Evolutionary conservation across 164 flowering plant species (phyloP), one percentile per base, ranked within the genome.

Genomic region (Magnolia officinalis): DNA sequence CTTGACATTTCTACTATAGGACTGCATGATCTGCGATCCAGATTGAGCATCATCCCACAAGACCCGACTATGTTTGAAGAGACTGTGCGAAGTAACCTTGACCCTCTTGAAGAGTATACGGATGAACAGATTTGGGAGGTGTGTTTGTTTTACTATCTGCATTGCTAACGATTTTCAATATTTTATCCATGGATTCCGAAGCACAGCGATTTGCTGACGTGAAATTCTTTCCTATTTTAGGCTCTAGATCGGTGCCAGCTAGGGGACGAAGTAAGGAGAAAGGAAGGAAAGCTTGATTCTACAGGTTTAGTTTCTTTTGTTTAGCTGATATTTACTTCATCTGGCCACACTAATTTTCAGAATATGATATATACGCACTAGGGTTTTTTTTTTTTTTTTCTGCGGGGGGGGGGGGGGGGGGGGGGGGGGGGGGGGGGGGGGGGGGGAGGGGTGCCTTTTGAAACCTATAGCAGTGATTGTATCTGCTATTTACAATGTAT

Each of bases 121-220:
- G 88, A 86, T 80, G 85, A 86, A 63, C 81, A 86, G 63, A 84
- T 86, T 74, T 86, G 88, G 88, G 85, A 84, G 87, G 88, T 86
- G 31, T 11, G 63, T 49, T 74, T 67, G 8, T 23, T 51, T n/a
- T 67, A 16, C 29, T 2, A 19, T 64, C 3, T 58, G 63, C 65
- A 65, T 10, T 68, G 50, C 50, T 2, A 11, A 37, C 21, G 0
- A 26, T 68, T 68, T n/a, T 11, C 11, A 4, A 31, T 4, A 29
- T 31, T 68, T 70, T 9, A n/a, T 67, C 11, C 24, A 20, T 74
- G 58, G 37, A 64, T 21, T 23, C 31, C 7, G 10, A 10, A 63
- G 18, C 69, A 5, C 31, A 20, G 18, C 59, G 10, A 9, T 45
- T 50, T 20, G 14, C 59, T 74, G 49, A 64, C 45, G 45, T 24